Evolutionary conservation across 2,329 filamentous ascomycete genomes (phyloP), one percentile per base, ranked within the genome.

Genomic region (Neofusicoccum laricinum): DNA sequence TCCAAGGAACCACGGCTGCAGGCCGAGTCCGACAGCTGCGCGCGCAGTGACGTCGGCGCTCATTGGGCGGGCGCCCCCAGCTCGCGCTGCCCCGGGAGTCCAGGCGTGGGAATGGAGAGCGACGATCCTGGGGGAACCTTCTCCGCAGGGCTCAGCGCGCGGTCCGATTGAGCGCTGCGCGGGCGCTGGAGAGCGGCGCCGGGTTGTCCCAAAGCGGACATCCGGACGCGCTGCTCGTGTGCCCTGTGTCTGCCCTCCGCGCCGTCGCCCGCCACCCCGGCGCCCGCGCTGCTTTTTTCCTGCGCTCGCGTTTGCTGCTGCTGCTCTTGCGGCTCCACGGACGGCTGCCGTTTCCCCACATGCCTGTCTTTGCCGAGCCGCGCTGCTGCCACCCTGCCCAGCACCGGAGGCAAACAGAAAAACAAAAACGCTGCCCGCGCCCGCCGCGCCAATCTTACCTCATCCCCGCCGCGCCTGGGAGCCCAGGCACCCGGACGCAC

Each of bases 301-400:
- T n/a, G n/a, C n/a, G n/a, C n/a, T n/a, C n/a, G n/a, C n/a, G n/a
- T n/a, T n/a, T n/a, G n/a, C n/a, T n/a, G n/a, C n/a, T n/a, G n/a
- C n/a, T n/a, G n/a, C n/a, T n/a, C n/a, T n/a, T n/a, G 55, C 55
- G 55, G 55, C 55, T 59, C 55, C 55, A 46, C 55, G 55, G 30
- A 11, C 55, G 32, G 55, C 41, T 19, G 14, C 40, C 55, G 30
- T 36, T 58, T 46, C 55, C 55, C 55, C 55, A 36, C 55, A 59
- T 25, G 17, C 30, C 2, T n/a, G 15, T 17, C 30, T 17, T 19
- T 19, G 25, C 53, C 53, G 53, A 59, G 40, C 55, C 55, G 40
- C 11, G 15, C 38, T 57, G n/a, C n/a, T n/a, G n/a, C n/a, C 14
- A 21, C 19, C n/a, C n/a, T n/a, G 50, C 19, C 30, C n/a, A 19